Evolutionary conservation across 2,329 filamentous ascomycete species (phyloP).

Genomic region (Ceratocystis cubensis): DNA sequence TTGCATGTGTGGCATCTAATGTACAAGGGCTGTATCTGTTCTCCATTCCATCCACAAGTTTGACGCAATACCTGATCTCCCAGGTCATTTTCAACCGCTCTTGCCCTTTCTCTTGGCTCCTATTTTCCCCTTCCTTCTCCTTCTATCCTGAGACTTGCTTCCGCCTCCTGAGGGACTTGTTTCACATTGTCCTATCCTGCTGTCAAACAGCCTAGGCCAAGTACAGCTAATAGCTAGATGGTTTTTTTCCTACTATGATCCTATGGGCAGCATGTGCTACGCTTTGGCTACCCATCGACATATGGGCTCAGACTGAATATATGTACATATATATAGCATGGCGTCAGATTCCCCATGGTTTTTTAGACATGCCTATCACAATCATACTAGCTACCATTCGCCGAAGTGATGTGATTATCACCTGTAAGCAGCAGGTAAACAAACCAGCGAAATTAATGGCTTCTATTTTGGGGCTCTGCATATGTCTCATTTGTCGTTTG

Average conservation of each 20-base stretch:
- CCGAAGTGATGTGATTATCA: not conserved
- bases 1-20: not conserved
- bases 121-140: not conserved
- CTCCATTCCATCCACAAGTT: not conserved
- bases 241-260: too few relatives aligned
- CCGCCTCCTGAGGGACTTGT: not conserved
- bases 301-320: too few relatives aligned
- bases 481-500: not conserved
- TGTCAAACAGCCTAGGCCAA: not conserved
- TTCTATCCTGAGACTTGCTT: slow-evolving; percentile 1
- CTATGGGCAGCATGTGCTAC: too few relatives aligned
- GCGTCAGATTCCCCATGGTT: too few relatives aligned
- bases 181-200: not conserved
- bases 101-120: not conserved
- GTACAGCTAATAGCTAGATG: not conserved
- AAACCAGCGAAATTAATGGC: not conserved
- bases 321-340: too few relatives aligned
- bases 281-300: too few relatives aligned
- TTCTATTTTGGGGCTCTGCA: not conserved
- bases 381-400: not conserved
- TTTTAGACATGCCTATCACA: too few relatives aligned
- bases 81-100: not conserved
- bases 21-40: not conserved
- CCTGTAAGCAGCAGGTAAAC: not conserved
- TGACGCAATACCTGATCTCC: not conserved